Conservation (phyloP, 805 yeast genomes). For the Cyberlindnera samutprakarnensis region DNA sequence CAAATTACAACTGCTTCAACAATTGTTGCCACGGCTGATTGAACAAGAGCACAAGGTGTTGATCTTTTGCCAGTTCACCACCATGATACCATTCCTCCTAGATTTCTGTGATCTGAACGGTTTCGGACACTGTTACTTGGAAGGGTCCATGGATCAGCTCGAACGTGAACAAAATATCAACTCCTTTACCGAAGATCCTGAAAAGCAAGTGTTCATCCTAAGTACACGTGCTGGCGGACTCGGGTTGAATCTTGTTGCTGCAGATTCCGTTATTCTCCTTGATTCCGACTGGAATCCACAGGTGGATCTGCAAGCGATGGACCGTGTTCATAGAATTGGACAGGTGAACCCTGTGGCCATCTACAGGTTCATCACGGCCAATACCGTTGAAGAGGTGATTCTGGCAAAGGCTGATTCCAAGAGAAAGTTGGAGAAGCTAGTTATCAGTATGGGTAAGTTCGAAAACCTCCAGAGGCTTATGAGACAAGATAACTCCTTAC, state of each 20-base stretch:
- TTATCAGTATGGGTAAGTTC: constrained; percentile 59
- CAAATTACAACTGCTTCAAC: constrained; percentile 63
- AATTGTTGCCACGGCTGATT: constrained; percentile 47
- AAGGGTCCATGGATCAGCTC: constrained; percentile 64
- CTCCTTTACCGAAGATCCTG: constrained; percentile 30
- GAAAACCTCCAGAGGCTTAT: constrained; percentile 34
- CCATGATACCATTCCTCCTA: constrained; percentile 70
- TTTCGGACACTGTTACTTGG: constrained; percentile 51
- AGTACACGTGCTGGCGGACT: constrained; percentile 94
- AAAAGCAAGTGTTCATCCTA: constrained; percentile 52
- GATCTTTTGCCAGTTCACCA: constrained; percentile 82
- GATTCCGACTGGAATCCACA: constrained; percentile 99
- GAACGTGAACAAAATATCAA: constrained; percentile 60
- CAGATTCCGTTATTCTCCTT: constrained; percentile 84
- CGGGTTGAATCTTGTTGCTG: constrained; percentile 79
- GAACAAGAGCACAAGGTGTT: constrained; percentile 56
- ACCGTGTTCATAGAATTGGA: constrained; percentile 90
- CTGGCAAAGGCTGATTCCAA: constrained; percentile 75
- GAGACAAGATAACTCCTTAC: constrained; percentile 22
- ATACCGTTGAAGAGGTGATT: constrained; percentile 79
- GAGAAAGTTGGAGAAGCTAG: constrained; percentile 67
- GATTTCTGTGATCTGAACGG: constrained; percentile 57
- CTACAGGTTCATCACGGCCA: constrained; percentile 66
- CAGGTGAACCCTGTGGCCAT: constrained; percentile 79
- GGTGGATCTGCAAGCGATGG: constrained; percentile 94